Base-by-base conservation (phyloP, 345 rosid genomes). In the Eucalyptus sp. region DNA sequence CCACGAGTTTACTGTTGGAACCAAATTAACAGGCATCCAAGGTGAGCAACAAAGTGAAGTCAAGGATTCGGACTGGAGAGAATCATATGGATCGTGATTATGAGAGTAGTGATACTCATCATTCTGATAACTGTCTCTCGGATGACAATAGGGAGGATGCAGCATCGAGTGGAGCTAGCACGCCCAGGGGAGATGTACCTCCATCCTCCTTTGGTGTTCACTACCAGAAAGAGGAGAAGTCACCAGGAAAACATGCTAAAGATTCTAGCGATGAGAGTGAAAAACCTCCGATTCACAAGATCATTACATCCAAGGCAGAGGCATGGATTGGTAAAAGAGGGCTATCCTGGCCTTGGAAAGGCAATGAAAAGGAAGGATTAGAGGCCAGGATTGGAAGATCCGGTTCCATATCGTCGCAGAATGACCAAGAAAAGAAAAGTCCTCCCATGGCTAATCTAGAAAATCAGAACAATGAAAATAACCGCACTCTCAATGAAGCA, bases 271-370 rank as follows among this genome's bases (percentile, higher is more conserved):
- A 97, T 86, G 99, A 95, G 92, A 85, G 91, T 87, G 99, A 95
- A 89, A 96, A 95, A 90, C 91, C 95, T 87, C 91, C 96, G 43
- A 93, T 96, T 90, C 96, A 91, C 90, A 96, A 96, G 93, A 93
- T 92, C 86, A 90, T 95, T 87, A 90, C 97, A 88, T 94, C 97
- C 66, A 97, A 93, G 90, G 98, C 98, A 60, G 98, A 95, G 92
- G 98, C 96, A 87, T 95, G 97, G 98, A 94, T 98, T 90, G 95
- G 92, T 88, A 96, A 93, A 95, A 96, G 95, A 91, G 97, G 98
- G 49, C 87, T 98, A 88, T 90, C 98, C 51, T 98, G 98, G 99
- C 99, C 99, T 54, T 98, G 98, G 99, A 98, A 95, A 92, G 98
- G 96, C 89, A 95, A 94, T 89, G 99, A 95, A 91, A 94, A 60